Conservation (phyloP, 2,329 filamentous ascomycete species). For the Penicillium frequentans region DNA sequence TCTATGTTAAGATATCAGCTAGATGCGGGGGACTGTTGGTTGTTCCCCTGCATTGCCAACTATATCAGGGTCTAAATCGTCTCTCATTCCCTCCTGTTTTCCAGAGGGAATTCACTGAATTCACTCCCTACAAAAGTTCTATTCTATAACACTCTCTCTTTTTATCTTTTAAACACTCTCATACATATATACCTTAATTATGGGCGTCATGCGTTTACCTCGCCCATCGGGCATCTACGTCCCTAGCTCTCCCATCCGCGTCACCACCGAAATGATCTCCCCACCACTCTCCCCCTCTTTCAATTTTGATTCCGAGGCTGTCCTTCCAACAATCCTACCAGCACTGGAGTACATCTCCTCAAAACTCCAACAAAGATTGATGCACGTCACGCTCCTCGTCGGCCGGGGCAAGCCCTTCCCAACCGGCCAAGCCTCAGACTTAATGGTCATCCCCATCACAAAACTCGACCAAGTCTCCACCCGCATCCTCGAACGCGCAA, state of each 20-base stretch:
- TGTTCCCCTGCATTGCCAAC: neutral
- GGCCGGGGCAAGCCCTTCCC: conserved; percentile 41
- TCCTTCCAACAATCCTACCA: conserved; percentile 37
- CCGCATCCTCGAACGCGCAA: conserved; percentile 33
- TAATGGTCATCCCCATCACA: conserved; percentile 40
- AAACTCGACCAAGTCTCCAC: conserved; percentile 31
- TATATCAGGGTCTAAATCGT: conserved; percentile 18
- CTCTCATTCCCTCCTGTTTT: neutral
- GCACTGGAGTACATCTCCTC: conserved; percentile 44
- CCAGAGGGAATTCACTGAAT: neutral
- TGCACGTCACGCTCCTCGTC: conserved; percentile 43
- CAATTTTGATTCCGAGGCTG: conserved; percentile 38
- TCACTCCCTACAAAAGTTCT: neutral
- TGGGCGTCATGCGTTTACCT: conserved; percentile 38
- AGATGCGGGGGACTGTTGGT: conserved; percentile 14
- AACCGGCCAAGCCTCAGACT: conserved; percentile 38
- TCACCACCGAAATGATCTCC: conserved; percentile 45
- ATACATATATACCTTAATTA: conserved; percentile 14
- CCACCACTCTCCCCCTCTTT: conserved; percentile 40
- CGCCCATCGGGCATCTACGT: conserved; percentile 38
- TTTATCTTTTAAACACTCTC: neutral
- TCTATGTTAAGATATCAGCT: conserved; percentile 9
- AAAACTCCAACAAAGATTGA: conserved; percentile 39
- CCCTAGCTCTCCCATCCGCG: conserved; percentile 33
- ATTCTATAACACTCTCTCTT: neutral